Evolutionary conservation across 1,139 yeast species (phyloP).

Genomic region (Debaryomyces psychrophilus): DNA sequence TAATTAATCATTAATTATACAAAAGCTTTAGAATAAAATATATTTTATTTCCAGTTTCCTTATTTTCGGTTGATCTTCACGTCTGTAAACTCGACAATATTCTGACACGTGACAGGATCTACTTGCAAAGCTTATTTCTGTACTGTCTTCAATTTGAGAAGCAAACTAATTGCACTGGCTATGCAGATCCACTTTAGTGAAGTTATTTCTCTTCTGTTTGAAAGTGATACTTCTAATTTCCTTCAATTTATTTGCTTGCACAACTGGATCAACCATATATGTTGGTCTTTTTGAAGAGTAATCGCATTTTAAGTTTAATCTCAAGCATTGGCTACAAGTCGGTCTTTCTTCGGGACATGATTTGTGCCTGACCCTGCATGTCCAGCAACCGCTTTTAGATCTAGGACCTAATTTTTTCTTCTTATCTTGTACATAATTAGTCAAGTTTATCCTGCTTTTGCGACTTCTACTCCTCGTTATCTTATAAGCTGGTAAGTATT

Average conservation of each 20-base stretch:
- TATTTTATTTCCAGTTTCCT: neutral
- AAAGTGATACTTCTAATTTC: constrained; percentile 49
- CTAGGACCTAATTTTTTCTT: constrained; percentile 32
- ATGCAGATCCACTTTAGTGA: constrained; percentile 13
- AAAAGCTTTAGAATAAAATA: neutral
- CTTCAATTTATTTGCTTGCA: constrained; percentile 47
- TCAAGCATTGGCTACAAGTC: constrained; percentile 53
- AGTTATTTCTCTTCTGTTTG: constrained; percentile 29
- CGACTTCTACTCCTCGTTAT: constrained; percentile 16
- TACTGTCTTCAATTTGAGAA: neutral
- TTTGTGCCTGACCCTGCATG: constrained; percentile 66
- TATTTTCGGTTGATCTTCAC: neutral
- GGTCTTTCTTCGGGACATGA: constrained; percentile 68
- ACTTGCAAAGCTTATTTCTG: constrained; percentile 1
- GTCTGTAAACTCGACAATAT: neutral
- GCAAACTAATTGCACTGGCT: neutral
- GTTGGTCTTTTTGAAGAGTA: constrained; percentile 55
- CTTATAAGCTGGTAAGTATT: constrained; percentile 13
- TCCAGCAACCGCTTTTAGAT: constrained; percentile 69
- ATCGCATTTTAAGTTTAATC: constrained; percentile 57
- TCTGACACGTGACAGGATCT: constrained; percentile 7
- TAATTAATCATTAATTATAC: constrained; percentile 3
- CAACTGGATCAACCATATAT: constrained; percentile 50
- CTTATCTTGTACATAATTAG: constrained; percentile 12
- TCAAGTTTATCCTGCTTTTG: neutral